A percentile compares a stretch with the other conserved stretches of the same genome.
These are phyloP conservation scores for Hypoxylon sp. DNA, from an alignment of 2,329 filamentous ascomycete species.

Conservation along the genomic window DNA sequence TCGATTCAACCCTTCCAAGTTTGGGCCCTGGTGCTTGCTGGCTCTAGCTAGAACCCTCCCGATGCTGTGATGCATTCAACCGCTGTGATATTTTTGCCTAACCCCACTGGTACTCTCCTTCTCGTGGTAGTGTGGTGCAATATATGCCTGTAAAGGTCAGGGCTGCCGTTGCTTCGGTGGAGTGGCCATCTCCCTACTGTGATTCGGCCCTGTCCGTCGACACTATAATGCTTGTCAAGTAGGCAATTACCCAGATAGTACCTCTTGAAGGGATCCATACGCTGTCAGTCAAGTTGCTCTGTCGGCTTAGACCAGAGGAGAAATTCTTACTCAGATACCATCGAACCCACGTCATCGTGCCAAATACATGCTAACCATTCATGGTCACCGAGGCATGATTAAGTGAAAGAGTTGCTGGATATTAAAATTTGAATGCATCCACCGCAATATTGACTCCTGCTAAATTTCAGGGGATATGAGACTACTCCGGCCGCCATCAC, in stretches of 20 bases:
- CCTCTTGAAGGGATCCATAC: neutral
- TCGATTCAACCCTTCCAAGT: neutral
- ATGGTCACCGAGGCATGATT: neutral
- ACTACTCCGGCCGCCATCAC: neutral
- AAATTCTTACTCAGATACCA: neutral
- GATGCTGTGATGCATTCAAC: constrained; percentile 18
- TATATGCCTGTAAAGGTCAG: no score
- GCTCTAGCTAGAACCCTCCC: constrained; percentile 2
- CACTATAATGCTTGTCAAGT: no score
- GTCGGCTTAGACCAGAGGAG: neutral
- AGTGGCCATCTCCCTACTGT: neutral
- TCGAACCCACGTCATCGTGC: neutral
- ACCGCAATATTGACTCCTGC: neutral
- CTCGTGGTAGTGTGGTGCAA: neutral
- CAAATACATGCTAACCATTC: neutral
- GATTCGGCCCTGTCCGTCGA: neutral
- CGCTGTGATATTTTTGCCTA: neutral
- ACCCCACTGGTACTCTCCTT: neutral
- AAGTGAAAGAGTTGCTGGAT: neutral
- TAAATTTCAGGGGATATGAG: neutral
- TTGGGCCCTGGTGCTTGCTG: constrained; percentile 10
- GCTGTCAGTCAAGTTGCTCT: neutral
- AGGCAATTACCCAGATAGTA: no score
- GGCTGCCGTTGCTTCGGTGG: neutral
- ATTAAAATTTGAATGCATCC: neutral